phyloP scores from a whole-genome alignment of 2,329 filamentous ascomycete genomes.

The Exophiala xenobiotica region DNA sequence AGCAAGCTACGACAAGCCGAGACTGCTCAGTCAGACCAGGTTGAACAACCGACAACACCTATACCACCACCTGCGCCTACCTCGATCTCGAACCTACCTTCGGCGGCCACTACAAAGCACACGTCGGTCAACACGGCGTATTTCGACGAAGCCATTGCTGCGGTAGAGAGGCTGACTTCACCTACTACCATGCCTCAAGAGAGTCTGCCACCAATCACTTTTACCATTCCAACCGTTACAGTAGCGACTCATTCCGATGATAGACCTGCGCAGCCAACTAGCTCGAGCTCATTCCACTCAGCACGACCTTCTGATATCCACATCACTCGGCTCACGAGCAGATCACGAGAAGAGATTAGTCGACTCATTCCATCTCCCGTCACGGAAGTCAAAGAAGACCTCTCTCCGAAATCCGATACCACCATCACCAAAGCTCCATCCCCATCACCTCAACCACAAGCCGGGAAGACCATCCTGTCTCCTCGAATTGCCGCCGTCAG shows the following conservation, averaged over 20 bases:
- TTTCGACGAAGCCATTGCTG: constrained; percentile 31
- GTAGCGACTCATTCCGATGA: constrained; percentile 6
- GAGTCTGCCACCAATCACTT: constrained; percentile 3
- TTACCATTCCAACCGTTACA: constrained; percentile 6
- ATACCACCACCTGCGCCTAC: constrained; percentile 1
- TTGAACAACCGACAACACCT: not conserved
- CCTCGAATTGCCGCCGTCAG: constrained; percentile 13
- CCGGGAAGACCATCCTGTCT: too few relatives aligned
- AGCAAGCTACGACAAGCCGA: constrained; percentile 13
- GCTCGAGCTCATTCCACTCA: not conserved
- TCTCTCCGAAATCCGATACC: constrained; percentile 15
- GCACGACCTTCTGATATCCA: constrained; percentile 1
- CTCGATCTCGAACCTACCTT: not conserved
- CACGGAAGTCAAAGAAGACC: constrained; percentile 23
- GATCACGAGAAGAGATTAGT: constrained; percentile 17
- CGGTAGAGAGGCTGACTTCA: constrained; percentile 26
- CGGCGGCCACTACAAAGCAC: constrained; percentile 19
- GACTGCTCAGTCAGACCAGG: not conserved
- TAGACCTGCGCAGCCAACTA: not conserved
- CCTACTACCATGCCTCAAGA: constrained; percentile 6
- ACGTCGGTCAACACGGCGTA: constrained; percentile 27
- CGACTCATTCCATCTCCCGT: constrained; percentile 27
- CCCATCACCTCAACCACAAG: too few relatives aligned
- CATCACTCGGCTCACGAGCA: constrained; percentile 1
- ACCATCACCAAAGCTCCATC: not conserved